Conservation (phyloP, 805 yeast genomes). For the Yarrowia keelungensis region DNA sequence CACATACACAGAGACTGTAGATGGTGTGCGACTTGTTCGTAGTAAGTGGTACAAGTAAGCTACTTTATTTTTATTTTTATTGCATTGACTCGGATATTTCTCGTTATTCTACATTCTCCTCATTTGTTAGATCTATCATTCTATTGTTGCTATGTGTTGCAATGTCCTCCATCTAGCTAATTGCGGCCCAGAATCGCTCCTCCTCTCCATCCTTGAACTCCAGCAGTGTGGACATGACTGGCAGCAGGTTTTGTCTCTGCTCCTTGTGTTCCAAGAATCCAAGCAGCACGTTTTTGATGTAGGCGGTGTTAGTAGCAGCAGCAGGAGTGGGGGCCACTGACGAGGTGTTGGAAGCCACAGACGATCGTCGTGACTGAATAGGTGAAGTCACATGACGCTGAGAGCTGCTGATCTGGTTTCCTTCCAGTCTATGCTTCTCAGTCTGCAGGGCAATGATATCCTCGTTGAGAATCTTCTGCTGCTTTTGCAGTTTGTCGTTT, state of each 20-base stretch:
- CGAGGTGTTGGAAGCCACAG: conserved; percentile 32
- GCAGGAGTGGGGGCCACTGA: conserved; percentile 41
- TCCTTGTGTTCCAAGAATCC: conserved; percentile 93
- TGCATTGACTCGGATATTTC: no score
- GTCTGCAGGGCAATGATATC: conserved; percentile 47
- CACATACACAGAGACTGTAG: no score
- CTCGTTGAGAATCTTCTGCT: conserved; percentile 49
- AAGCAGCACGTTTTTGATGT: conserved; percentile 84
- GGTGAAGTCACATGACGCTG: conserved; percentile 16
- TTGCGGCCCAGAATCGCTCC: conserved; percentile 66
- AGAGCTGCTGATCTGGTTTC: conserved; percentile 39
- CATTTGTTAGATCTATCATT: no score
- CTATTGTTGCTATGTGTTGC: not conserved
- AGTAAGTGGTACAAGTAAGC: not conserved
- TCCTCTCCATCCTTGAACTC: conserved; percentile 76
- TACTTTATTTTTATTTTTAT: no score
- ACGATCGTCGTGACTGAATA: conserved; percentile 34
- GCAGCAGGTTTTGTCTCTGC: conserved; percentile 83
- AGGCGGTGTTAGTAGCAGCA: conserved; percentile 64
- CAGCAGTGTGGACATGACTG: conserved; percentile 80
- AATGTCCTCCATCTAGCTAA: conserved; percentile 17
- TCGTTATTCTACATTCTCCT: no score
- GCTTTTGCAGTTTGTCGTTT: conserved; percentile 50
- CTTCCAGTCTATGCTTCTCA: conserved; percentile 43
- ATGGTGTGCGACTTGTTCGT: no score